These are phyloP conservation scores for Butyriboletus loyo DNA, from an alignment of 768 basidiomycete species.

Conservation along the genomic window DNA sequence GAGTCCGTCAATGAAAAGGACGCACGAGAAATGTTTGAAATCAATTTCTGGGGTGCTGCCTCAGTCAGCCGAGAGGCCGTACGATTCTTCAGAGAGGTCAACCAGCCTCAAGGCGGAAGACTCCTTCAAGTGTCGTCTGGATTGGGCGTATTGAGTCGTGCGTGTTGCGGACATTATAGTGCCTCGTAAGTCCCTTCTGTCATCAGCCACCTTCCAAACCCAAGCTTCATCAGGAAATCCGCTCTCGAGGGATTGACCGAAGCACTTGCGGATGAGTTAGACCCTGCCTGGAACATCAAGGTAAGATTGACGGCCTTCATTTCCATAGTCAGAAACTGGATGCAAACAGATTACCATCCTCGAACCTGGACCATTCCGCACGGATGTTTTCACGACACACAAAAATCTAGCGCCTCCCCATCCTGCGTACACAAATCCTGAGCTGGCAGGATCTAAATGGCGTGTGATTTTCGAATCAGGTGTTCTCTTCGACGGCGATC, in stretches of 20 bases:
- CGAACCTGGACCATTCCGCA: conserved; percentile 21
- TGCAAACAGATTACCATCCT: conserved; percentile 19
- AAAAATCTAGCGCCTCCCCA: not conserved
- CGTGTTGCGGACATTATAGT: conserved; percentile 21
- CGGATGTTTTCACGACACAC: not conserved
- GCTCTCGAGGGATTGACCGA: conserved; percentile 32
- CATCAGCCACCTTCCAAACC: not conserved
- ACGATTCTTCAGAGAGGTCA: conserved; percentile 35
- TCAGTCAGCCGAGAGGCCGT: conserved; percentile 33
- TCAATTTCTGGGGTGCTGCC: conserved; percentile 34
- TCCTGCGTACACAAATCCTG: conserved; percentile 16
- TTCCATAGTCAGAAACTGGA: not conserved
- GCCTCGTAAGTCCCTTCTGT: conserved; percentile 20
- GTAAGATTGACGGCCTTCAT: not conserved
- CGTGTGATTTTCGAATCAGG: not conserved
- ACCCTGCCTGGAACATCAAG: conserved; percentile 21
- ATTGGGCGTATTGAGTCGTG: conserved; percentile 11
- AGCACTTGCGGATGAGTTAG: conserved; percentile 8
- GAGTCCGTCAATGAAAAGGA: conserved; percentile 33
- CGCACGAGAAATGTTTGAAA: conserved; percentile 37
- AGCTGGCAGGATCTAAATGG: conserved; percentile 8
- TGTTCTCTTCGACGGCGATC: conserved; percentile 4
- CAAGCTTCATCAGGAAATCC: conserved; percentile 7
- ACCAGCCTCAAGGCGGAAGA: conserved; percentile 33
- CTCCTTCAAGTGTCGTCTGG: conserved; percentile 36